Evolutionary conservation across 148 eudicot species (phyloP).

Genomic region (Rhododendron griersonianum): DNA sequence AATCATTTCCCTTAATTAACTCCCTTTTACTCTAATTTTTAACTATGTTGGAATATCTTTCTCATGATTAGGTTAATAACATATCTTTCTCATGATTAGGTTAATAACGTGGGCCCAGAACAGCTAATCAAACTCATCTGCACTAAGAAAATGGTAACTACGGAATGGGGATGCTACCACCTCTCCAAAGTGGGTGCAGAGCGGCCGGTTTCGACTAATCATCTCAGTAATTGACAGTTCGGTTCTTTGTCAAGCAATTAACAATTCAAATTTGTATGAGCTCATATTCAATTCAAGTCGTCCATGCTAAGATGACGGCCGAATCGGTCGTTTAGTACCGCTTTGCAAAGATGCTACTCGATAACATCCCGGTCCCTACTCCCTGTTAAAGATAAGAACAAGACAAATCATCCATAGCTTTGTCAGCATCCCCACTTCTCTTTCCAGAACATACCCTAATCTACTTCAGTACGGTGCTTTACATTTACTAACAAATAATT

Average conservation of each 20-base stretch:
- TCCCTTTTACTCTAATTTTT: too few relatives aligned
- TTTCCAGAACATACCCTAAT: conserved; percentile 29
- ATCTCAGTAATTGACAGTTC: too few relatives aligned
- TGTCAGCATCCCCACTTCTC: conserved; percentile 18
- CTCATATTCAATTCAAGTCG: too few relatives aligned
- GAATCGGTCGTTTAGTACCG: too few relatives aligned
- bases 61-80: not conserved
- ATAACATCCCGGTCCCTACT: not conserved
- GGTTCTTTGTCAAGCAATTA: too few relatives aligned
- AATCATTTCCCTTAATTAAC: too few relatives aligned
- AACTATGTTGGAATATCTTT: not conserved
- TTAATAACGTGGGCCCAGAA: conserved; percentile 2
- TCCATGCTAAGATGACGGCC: too few relatives aligned
- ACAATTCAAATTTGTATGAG: too few relatives aligned
- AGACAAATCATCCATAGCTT: not conserved
- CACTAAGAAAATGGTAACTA: not conserved
- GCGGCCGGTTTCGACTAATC: too few relatives aligned
- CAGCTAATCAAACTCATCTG: conserved; percentile 14
- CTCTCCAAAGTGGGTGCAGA: too few relatives aligned
- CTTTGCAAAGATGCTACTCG: too few relatives aligned
- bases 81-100: too few relatives aligned
- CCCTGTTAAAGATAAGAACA: conserved; percentile 31
- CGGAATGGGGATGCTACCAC: not conserved
- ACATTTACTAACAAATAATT: not conserved
- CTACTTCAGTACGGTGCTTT: not conserved